Conservation (phyloP, 78 protist genomes). For the Chrysochromulina tobinii region DNA sequence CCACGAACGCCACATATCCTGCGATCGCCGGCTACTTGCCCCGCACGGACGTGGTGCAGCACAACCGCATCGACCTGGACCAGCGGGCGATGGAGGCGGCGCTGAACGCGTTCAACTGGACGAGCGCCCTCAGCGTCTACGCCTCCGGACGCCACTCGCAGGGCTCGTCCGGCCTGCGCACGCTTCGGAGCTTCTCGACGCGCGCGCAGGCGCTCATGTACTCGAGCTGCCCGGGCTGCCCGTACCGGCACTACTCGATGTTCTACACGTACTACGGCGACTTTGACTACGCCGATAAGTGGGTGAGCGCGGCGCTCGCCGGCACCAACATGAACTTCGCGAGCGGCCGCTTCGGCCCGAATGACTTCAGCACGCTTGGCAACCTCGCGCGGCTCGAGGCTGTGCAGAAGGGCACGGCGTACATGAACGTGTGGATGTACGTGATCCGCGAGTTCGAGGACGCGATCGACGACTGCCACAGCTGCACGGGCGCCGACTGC, state of each 20-base stretch:
- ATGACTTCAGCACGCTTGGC: no score
- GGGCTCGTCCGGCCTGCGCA: no score
- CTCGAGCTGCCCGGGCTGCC: not conserved
- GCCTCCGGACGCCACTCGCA: no score
- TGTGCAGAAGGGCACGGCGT: conserved; percentile 20
- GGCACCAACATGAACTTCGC: no score
- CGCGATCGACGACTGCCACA: conserved; percentile 33
- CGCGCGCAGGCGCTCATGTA: not conserved
- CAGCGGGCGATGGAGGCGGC: conserved; percentile 17
- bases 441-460: conserved; percentile 25
- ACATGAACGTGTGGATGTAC: conserved; percentile 43
- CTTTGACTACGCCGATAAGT: not conserved
- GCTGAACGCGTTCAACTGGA: not conserved
- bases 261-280: no score
- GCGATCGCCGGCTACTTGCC: no score
- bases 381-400: no score
- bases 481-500: no score
- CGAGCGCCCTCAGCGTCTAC: no score
- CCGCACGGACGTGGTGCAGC: not conserved
- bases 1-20: no score
- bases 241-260: not conserved
- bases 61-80: not conserved
- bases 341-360: no score
- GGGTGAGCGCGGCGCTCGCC: not conserved
- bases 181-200: conserved; percentile 9